phyloP scores from a whole-genome alignment of 2,329 filamentous ascomycete species.

The Elsinoe perseae region DNA sequence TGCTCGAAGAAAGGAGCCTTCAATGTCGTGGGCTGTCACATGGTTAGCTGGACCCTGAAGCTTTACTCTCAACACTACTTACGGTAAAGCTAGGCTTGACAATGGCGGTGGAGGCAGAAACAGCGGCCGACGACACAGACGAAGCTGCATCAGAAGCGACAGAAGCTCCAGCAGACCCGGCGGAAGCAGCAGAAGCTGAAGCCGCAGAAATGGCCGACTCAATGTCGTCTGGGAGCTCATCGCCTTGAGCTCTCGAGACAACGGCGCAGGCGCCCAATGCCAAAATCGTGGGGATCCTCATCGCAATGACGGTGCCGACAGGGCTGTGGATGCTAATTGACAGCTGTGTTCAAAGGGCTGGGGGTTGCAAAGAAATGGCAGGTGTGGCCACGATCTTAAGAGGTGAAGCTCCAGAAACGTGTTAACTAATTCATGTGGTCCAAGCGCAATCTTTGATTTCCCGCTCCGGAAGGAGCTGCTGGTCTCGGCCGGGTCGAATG shows the following conservation, averaged over 20 bases:
- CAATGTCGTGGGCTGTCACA: constrained; percentile 65
- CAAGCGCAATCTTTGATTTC: neutral
- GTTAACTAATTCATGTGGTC: neutral
- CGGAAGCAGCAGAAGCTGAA: constrained; percentile 19
- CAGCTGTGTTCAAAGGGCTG: neutral
- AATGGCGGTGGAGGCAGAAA: constrained; percentile 41
- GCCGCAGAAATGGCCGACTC: constrained; percentile 43
- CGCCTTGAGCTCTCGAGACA: constrained; percentile 53
- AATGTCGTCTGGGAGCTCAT: constrained; percentile 53
- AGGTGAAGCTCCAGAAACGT: neutral
- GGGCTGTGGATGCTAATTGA: constrained; percentile 2
- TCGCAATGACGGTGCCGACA: constrained; percentile 39
- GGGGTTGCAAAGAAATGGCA: neutral
- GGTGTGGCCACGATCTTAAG: constrained; percentile 4
- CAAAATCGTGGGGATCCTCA: constrained; percentile 78
- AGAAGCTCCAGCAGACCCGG: constrained; percentile 3
- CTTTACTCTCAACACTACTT: constrained; percentile 37
- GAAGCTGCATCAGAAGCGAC: constrained; percentile 34
- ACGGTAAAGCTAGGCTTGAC: constrained; percentile 82
- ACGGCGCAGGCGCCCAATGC: constrained; percentile 62
- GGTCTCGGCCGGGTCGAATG: constrained; percentile 5
- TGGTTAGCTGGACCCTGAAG: constrained; percentile 10
- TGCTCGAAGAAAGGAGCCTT: constrained; percentile 97
- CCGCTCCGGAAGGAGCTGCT: constrained; percentile 7
- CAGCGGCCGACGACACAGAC: constrained; percentile 46